Base-by-base conservation (phyloP, 2,329 filamentous ascomycete species). In the Sporothrix pseudoabietina region DNA sequence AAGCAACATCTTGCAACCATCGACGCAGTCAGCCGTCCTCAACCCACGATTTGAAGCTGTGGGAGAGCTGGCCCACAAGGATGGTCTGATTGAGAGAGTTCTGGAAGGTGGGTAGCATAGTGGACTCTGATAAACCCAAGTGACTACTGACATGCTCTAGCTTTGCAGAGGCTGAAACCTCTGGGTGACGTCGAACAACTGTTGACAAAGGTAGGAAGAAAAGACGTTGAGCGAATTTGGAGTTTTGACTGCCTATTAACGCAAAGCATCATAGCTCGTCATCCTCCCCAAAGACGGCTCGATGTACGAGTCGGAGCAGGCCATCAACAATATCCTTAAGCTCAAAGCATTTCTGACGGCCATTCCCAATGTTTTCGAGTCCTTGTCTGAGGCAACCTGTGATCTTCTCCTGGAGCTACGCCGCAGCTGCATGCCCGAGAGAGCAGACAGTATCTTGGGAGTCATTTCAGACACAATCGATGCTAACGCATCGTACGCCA, bases 1-100 rank as follows among this genome's bases (percentile, higher is more conserved):
- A 72, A 94, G 90, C 80, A 97, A 92, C 76, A 91, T 99, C 44
- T 83, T 98, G 1, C 96, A 99, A 78, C 96, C 96, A 4, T 92
- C 93, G 0, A 98, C 93, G 0, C 87, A 84, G 2, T 82, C 87
- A 3, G 84, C 86, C 2, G 91, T 92, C 16, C 87, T 99, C 19
- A 83, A 83, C 1, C 89, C 87, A 44, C 89, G 96, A 3, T 95
- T 94, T 76, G 91, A 96, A 78, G 94, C 94, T 0, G 83, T 99
- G 0, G 90, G 94, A 74, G 95, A 98, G 80, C 82, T 99, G 26
- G 90, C 90, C 0, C 88, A 86, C 0, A 94, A 92, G 71, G 93
- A 97, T 79, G 92, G 94, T 59, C 92, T 97, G 87, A 97, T 98
- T 80, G 89, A 88, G 71, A 88, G 88, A 63, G 87, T 92, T 44